phyloP scores from a whole-genome alignment of 352 stramenopile genomes.

The Albugo laibachii region DNA sequence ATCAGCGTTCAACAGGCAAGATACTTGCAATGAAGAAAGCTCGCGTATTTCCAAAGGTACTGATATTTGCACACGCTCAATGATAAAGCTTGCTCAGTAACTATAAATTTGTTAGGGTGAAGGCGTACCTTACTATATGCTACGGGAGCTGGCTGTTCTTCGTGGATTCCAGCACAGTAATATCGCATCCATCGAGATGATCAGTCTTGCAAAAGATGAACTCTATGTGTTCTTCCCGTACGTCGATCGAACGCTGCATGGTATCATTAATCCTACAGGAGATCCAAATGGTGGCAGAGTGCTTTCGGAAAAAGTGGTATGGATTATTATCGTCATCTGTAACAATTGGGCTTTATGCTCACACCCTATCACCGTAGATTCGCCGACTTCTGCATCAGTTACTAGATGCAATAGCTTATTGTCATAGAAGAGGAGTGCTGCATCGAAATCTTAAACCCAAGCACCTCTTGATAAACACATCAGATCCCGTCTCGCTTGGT shows the following conservation, averaged over 20 bases:
- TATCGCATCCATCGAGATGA: conserved; percentile 75
- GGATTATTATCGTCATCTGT: conserved; percentile 3
- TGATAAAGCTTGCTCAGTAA: conserved; percentile 1
- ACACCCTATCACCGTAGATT: conserved; percentile 19
- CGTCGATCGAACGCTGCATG: conserved; percentile 79
- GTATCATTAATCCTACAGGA: conserved; percentile 79
- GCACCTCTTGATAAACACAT: conserved; percentile 70
- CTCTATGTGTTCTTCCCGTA: conserved; percentile 83
- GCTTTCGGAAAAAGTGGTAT: conserved; percentile 48
- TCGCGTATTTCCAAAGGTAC: conserved; percentile 68
- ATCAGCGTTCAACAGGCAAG: conserved; percentile 63
- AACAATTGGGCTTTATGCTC: neutral
- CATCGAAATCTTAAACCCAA: conserved; percentile 84
- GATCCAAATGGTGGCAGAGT: conserved; percentile 59
- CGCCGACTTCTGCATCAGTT: conserved; percentile 69
- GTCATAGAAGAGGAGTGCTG: conserved; percentile 69
- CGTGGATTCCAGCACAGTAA: conserved; percentile 76
- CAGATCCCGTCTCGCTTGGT: conserved; percentile 36
- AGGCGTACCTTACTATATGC: conserved; percentile 87
- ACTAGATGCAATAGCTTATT: conserved; percentile 75
- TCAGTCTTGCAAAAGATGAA: conserved; percentile 70
- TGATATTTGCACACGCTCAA: neutral
- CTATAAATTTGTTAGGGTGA: conserved; percentile 32
- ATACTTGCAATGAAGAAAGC: conserved; percentile 81
- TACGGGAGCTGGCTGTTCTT: conserved; percentile 74